phyloP scores from a whole-genome alignment of 2,329 filamentous ascomycete species.

The Cladosporium sp. region DNA sequence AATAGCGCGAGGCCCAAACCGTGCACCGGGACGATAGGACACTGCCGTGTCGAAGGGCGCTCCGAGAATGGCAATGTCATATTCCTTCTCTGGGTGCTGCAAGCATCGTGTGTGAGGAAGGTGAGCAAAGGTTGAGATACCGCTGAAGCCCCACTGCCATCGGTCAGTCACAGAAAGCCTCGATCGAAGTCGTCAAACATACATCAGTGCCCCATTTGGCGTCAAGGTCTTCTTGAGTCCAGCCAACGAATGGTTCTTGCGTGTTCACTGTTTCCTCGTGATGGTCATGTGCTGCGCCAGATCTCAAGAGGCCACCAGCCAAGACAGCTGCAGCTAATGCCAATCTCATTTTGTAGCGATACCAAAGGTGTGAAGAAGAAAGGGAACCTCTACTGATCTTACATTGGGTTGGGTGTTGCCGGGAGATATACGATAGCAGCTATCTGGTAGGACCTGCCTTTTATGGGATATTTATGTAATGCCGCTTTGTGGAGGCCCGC shows the following conservation, averaged over 20 bases:
- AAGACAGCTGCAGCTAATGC: conserved; percentile 7
- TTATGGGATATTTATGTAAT: conserved; percentile 20
- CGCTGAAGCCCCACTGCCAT: conserved; percentile 37
- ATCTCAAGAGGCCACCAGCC: background rate
- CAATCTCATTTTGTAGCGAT: conserved; percentile 4
- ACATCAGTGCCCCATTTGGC: conserved; percentile 36
- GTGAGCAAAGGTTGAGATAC: conserved; percentile 46
- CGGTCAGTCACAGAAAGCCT: background rate
- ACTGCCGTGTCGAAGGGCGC: conserved; percentile 55
- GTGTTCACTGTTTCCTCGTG: conserved; percentile 1
- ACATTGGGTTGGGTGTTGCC: background rate
- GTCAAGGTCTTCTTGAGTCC: conserved; percentile 33
- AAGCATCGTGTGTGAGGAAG: conserved; percentile 52
- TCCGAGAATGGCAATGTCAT: conserved; percentile 53
- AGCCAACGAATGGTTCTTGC: conserved; percentile 30
- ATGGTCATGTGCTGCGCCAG: conserved; percentile 9
- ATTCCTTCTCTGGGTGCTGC: conserved; percentile 47
- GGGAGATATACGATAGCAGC: background rate
- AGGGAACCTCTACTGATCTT: background rate
- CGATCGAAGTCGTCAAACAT: background rate
- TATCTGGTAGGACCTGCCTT: conserved; percentile 17
- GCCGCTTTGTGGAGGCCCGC: background rate
- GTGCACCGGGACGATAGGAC: conserved; percentile 51
- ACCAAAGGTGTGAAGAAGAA: background rate
- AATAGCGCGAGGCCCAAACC: conserved; percentile 87